A percentile compares a stretch with the other conserved stretches of the same genome.
phyloP scores from a whole-genome alignment of 192 early-diverging fungal species.

The Powellomyces hirtus region DNA sequence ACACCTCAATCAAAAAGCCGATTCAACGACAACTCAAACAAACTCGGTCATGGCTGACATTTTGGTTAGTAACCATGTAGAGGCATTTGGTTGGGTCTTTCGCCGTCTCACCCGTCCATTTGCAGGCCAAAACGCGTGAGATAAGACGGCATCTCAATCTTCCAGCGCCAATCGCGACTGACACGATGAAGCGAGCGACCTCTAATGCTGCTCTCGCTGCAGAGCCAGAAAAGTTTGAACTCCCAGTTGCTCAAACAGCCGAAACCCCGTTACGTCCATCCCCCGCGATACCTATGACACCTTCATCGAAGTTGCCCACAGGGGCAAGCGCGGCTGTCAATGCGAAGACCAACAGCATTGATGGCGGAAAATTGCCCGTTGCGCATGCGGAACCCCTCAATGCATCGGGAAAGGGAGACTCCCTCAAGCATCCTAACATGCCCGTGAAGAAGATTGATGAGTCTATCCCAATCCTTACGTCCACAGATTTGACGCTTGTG shows the following conservation, averaged over 20 bases:
- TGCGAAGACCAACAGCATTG: too few relatives aligned
- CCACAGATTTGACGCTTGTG: too few relatives aligned
- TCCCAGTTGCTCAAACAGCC: not conserved
- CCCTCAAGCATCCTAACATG: too few relatives aligned
- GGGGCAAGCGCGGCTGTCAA: too few relatives aligned
- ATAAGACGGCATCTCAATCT: slow-evolving; percentile 17
- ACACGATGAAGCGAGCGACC: not conserved
- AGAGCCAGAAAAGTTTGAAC: not conserved
- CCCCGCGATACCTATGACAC: not conserved
- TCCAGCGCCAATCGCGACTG: not conserved
- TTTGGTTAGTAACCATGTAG: not conserved
- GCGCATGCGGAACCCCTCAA: too few relatives aligned
- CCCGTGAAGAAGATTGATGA: too few relatives aligned
- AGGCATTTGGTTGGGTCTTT: not conserved
- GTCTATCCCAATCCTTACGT: too few relatives aligned
- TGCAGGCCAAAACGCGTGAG: slow-evolving; percentile 17
- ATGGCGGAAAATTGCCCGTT: too few relatives aligned
- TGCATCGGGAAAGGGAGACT: too few relatives aligned
- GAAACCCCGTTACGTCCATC: not conserved
- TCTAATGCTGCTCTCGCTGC: not conserved
- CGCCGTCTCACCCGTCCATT: not conserved
- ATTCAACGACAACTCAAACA: not conserved
- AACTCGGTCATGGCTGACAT: slow-evolving; percentile 19
- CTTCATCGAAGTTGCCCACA: too few relatives aligned
- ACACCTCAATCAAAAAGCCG: not conserved